These are phyloP conservation scores for Pestalotiopsis sp. DNA, from an alignment of 2,329 filamentous ascomycete genomes.

Conservation along the genomic window DNA sequence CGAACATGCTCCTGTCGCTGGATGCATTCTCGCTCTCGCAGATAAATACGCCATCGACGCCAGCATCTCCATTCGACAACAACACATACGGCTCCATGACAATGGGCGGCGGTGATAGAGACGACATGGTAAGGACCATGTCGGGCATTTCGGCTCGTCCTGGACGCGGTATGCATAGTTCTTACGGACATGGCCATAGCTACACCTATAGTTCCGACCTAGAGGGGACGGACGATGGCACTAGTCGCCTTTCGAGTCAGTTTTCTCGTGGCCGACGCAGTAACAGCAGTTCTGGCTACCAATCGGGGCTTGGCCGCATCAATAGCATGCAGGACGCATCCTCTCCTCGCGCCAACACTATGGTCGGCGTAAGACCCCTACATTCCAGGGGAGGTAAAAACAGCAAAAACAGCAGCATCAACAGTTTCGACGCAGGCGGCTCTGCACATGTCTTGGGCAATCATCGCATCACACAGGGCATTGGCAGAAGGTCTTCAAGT, in stretches of 20 bases:
- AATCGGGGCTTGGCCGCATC: constrained; percentile 59
- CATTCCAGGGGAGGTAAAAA: constrained; percentile 62
- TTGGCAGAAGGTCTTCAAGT: constrained; percentile 66
- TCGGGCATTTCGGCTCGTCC: constrained; percentile 24
- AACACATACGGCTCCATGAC: constrained; percentile 28
- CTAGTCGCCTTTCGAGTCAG: constrained; percentile 53
- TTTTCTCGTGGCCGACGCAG: constrained; percentile 66
- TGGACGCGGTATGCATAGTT: constrained; percentile 17
- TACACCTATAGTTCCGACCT: constrained; percentile 66
- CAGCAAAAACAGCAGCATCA: constrained; percentile 72
- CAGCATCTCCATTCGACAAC: constrained; percentile 36
- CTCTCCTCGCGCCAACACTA: constrained; percentile 38
- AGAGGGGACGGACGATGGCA: constrained; percentile 54
- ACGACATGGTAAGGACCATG: constrained; percentile 29
- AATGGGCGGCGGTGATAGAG: constrained; percentile 15
- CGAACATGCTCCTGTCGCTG: constrained; percentile 92
- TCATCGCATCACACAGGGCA: constrained; percentile 59
- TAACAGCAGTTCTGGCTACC: constrained; percentile 78
- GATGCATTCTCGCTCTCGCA: constrained; percentile 73
- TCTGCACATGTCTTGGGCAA: constrained; percentile 59
- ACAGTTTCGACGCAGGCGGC: constrained; percentile 63
- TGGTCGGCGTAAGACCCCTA: constrained; percentile 36
- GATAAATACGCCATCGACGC: constrained; percentile 32
- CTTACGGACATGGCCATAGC: constrained; percentile 35
- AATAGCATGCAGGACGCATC: constrained; percentile 61